Evolutionary conservation across 2,329 filamentous ascomycete species (phyloP), one percentile per base, ranked within the genome.

Genomic region (Colletotrichum echinochloae): DNA sequence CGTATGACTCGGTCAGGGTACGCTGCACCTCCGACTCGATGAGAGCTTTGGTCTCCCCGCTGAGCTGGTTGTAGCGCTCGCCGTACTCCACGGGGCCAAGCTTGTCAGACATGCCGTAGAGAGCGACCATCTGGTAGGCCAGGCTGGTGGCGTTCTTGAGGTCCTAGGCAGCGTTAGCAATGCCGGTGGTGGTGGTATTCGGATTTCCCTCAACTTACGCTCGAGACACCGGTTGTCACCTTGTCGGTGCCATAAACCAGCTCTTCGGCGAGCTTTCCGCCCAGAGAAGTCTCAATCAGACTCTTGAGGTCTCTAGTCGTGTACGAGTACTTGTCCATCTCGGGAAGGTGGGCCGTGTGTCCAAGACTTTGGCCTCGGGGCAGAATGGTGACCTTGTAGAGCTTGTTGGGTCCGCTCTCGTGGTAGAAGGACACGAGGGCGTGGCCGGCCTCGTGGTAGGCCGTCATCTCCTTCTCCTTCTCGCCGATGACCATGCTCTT

Each of bases 311-410:
- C 93, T 65, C 90, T 89, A 75, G 94, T 94, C n/a, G 92, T 92
- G 81, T 90, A 90, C 16, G 94, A 96, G 77, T 97, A 94, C 81
- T 95, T 94, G 83, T 98, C 95, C 86, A 97, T 94, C 78, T 96
- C 92, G 0, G 95, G 95, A 30, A 99, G 86, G 80, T 92, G 92
- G 73, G 93, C 92, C 0, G 96, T 99, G 73, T 97, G 89, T 71
- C 96, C 96, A 9, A 98, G 87, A 30, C 93, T 89, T 76, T 91
- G 90, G 14, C 96, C 96, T 76, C 97, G 92, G 63, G 96, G 95
- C 76, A 99, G 92, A 76, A 99, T 97, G 0, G 96, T 99, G 60
- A 97, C 95, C 83, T 99, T 99, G 87, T 99, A 98, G 1, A 99
- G 87, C 39, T 92, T 92, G 73, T 88, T 91, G 62, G 92, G 89